A percentile compares a stretch with the other conserved stretches of the same genome.
These are phyloP conservation scores for Botryotinia convoluta DNA, from an alignment of 2,329 filamentous ascomycete genomes.

Conservation along the genomic window DNA sequence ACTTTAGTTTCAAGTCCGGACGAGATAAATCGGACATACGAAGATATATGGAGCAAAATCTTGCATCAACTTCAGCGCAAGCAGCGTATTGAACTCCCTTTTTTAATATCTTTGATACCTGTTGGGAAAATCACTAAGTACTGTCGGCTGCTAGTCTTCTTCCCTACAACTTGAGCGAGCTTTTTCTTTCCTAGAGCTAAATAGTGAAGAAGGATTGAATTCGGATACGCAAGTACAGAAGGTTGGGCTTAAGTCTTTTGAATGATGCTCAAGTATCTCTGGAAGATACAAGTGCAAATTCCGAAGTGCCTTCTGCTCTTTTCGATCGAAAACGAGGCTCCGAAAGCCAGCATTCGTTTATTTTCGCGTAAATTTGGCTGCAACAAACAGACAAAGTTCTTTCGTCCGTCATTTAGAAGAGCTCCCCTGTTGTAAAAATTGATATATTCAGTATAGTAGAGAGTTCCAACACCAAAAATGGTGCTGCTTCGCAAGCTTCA, in stretches of 20 bases:
- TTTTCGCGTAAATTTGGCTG: background rate
- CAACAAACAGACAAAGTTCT: background rate
- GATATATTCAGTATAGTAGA: rapidly evolving
- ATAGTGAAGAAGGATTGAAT: background rate
- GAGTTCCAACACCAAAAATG: background rate
- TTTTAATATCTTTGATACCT: too few species aligned
- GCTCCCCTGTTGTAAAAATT: background rate
- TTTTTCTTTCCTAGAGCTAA: background rate
- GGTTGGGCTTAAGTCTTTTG: rapidly evolving
- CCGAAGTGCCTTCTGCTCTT: background rate
- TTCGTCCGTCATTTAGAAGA: background rate
- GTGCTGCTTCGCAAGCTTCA: background rate
- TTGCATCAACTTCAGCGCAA: background rate
- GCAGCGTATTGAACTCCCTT: rapidly evolving
- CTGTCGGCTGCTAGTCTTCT: background rate
- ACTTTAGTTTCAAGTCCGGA: background rate
- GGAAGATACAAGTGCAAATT: rapidly evolving
- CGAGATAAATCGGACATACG: background rate
- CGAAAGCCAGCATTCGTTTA: background rate
- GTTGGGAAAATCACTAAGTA: too few species aligned
- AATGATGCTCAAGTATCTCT: background rate
- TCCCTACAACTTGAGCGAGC: background rate
- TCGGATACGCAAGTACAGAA: background rate
- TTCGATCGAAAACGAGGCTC: background rate
- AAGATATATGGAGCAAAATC: background rate